Base-by-base conservation (phyloP, 352 stramenopile species). In the Phytophthora melonis region DNA sequence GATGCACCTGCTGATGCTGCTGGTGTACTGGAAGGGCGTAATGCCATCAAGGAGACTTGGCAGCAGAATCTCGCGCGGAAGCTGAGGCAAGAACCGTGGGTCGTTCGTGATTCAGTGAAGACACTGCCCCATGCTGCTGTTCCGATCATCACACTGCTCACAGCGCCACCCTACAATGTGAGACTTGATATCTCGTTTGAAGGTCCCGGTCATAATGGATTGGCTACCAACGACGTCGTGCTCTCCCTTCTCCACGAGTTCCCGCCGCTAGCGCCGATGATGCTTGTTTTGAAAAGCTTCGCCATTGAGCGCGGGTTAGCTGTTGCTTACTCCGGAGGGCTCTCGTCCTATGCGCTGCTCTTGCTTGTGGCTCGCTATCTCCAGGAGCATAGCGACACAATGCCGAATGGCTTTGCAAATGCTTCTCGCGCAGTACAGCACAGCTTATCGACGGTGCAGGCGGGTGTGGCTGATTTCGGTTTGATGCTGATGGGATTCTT, bases 41-140 rank as follows among this genome's bases (percentile, higher is more conserved):
- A 99, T 79, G 97, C 97, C 16, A 99, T 99, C 70, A 99, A 99
- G 72, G 97, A 99, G 74, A 98, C 95, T 7, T 99, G 95, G 86
- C 97, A 99, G 77, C 98, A 99, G 75, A 94, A 99, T 34, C 85
- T 99, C 13, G 94, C 97, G 23, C 88, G 97, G 36, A 98, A 98
- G 62, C 80, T 99, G 11, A 97, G 97, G 18, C 88, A 93, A 71
- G 96, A 99, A 59, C 84, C 90, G 3, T 98, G 94, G 94, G 93
- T 98, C 47, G 84, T 97, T 21, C 83, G 81, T 10, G 90, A 97
- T 63, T 98, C 96, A 27, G 97, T 99, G 43, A 99, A 99, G 76
- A 96, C 98, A 27, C 97, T 99, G 27, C 96, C 98, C n/a, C 86
- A 98, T 68, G 98, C 97, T 45, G 90, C 97, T 18, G 97, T 99